A percentile compares a stretch with the other conserved stretches of the same genome.
phyloP scores from a whole-genome alignment of 805 yeast species.

The Yamadazyma takamatsuzukensis region DNA sequence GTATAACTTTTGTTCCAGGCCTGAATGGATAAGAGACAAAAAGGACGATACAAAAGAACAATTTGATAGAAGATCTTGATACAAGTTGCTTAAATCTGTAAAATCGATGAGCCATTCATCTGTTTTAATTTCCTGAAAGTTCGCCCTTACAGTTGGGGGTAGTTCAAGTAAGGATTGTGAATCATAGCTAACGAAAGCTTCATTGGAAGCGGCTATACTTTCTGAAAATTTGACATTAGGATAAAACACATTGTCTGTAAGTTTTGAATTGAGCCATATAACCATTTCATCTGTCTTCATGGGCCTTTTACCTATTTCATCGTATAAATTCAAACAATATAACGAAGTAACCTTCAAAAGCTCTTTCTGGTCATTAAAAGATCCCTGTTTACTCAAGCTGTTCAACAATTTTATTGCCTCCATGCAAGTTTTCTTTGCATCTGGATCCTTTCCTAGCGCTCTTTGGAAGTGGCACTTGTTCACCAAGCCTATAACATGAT shows the following conservation, averaged over 20 bases:
- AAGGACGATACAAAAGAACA: constrained; percentile 77
- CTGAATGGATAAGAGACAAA: constrained; percentile 42
- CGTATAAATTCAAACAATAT: constrained; percentile 21
- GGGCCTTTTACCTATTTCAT: constrained; percentile 4
- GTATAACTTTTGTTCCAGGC: constrained; percentile 16
- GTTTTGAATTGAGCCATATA: constrained; percentile 26
- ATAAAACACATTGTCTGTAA: constrained; percentile 8
- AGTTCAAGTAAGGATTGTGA: constrained; percentile 8
- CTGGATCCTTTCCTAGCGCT: constrained; percentile 13
- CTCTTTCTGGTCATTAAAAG: too few relatives aligned
- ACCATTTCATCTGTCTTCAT: constrained; percentile 15
- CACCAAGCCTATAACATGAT: too few relatives aligned
- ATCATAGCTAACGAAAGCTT: background rate
- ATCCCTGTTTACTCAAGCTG: constrained; percentile 9
- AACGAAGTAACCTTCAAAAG: constrained; percentile 16
- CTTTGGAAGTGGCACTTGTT: constrained; percentile 15
- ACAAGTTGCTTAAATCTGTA: constrained; percentile 24
- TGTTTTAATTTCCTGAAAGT: constrained; percentile 4
- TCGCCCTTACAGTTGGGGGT: constrained; percentile 12
- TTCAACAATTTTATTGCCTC: constrained; percentile 23
- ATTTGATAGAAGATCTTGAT: constrained; percentile 54
- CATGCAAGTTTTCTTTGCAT: constrained; percentile 18
- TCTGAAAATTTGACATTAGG: constrained; percentile 19
- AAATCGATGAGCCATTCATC: constrained; percentile 44
- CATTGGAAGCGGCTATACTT: constrained; percentile 7